Percentiles rank a stretch among this genome's conserved stretches.
These are phyloP conservation scores for Ceratobasidium sp. DNA, from an alignment of 1,284 basidiomycete species.

Conservation along the genomic window DNA sequence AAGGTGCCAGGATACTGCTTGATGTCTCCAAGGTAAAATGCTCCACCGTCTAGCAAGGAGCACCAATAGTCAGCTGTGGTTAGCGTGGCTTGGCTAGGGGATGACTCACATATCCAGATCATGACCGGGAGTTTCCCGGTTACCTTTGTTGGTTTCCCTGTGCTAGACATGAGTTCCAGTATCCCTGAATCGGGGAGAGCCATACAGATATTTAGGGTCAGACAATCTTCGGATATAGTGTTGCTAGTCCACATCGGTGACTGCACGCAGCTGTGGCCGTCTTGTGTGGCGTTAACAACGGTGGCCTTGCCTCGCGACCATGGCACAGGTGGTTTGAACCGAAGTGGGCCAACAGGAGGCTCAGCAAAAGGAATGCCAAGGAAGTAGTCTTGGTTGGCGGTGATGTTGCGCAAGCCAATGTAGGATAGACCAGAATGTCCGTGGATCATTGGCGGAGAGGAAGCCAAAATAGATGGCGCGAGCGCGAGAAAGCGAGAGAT, in stretches of 20 bases:
- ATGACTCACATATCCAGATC: constrained; percentile 44
- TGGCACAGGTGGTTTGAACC: constrained; percentile 31
- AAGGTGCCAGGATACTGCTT: constrained; percentile 1
- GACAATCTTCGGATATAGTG: constrained; percentile 43
- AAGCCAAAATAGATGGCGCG: not conserved
- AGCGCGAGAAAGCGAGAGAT: not conserved
- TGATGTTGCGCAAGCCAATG: constrained; percentile 25
- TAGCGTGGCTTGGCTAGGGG: not conserved
- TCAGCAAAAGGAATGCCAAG: constrained; percentile 47
- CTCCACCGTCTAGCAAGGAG: constrained; percentile 21
- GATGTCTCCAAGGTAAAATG: not conserved
- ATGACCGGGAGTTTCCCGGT: constrained; percentile 41
- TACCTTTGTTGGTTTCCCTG: constrained; percentile 39
- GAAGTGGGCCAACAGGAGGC: constrained; percentile 41
- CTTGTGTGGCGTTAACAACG: constrained; percentile 16
- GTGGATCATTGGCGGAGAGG: not conserved
- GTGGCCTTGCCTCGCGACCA: constrained; percentile 4
- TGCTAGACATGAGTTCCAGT: not conserved
- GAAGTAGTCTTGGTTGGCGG: constrained; percentile 45
- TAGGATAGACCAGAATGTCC: constrained; percentile 33
- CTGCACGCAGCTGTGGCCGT: constrained; percentile 24
- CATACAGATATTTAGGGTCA: constrained; percentile 44
- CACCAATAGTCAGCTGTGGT: no score
- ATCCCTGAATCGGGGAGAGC: not conserved
- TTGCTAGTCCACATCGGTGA: not conserved